Base-by-base conservation (phyloP, 176 grass and related monocot genomes). In the Phyllostachys edulis region DNA sequence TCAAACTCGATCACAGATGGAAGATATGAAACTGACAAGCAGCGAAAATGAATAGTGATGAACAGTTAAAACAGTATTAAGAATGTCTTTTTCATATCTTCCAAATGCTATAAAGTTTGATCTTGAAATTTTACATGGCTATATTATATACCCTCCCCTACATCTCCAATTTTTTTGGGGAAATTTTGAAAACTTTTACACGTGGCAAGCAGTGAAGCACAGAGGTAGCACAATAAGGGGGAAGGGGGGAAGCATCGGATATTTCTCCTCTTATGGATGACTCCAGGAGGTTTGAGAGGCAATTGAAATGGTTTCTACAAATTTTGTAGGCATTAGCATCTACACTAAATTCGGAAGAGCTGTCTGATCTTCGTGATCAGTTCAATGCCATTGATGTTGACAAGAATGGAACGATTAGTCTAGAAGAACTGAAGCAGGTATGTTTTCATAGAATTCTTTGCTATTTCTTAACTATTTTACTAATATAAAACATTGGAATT, bases 351-450 rank as follows among this genome's bases (percentile, higher is more conserved):
- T 80, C 91, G 29, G 95, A 93, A 39, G 95, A 98, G 79, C 45
- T 98, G 23, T 81, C 92, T 68, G 87, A 94, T 81, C 92, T 98
- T 34, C 89, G 76, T 81, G 95, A 98, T 77, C 95, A 98, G 87
- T 98, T 98, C 84, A 77, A 93, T 82, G 90, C 92, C 63, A 98
- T 98, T 87, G 95, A 98, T 73, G 85, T 91, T 26, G 95, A 98
- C 76, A 91, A 94, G 83, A 93, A 84, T 90, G 95, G 95, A 71
- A 92, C 89, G 37, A 94, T 98, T 80, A 98, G 90, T 92, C 82
- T 94, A 34, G 92, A 98, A 63, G 95, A 98, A 89, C 87, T 98
- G 79, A 98, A 89, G 85, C 84, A 90, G 82, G 95, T 94, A 91
- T 57, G 44, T 75, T 82, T 73, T 23, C 3, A 69, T 80, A 46